Base-by-base conservation (phyloP, 2,329 filamentous ascomycete species). In the Fusarium sp. region DNA sequence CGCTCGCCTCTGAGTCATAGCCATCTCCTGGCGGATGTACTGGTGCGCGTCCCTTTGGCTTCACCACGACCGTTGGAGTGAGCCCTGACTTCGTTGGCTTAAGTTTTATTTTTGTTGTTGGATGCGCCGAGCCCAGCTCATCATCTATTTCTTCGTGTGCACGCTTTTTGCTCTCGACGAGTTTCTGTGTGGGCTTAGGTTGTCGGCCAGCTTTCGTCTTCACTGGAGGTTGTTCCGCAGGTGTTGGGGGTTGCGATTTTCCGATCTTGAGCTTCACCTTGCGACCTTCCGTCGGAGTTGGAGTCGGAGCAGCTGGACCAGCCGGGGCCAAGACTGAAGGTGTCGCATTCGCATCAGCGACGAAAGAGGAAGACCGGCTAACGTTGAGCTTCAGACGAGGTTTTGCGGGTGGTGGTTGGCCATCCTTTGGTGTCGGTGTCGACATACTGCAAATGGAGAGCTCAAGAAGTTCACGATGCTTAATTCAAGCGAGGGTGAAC, bases 1-100 rank as follows among this genome's bases (percentile, higher is more conserved):
- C 96, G 61, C 94, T 96, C 18, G 95, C 94, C 81, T 98, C 96
- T 7, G 95, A 98, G 80, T 99, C 96, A 82, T 98, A 99, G 12
- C 95, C 96, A 62, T 97, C 94, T 57, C 96, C 96, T 3, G 90
- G 88, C 10, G 91, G 90, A 71, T 93, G 89, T 37, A 88, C 85
- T 11, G 93, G 92, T 3, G 89, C 86, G 70, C 90, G 88, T n/a
- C 91, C 92, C 75, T 91, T 90, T 54, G 89, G 85, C 77, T 90
- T 92, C 63, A 93, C 79, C 49, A 84, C 81, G 25, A 84, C 68
- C 54, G 76, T 78, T 5, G 83, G 80, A 46, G 81, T 83, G 60
- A 77, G 79, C 60, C 73, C 79, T 54, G 76, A 72, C 60, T 86
- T 81, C 27, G 82, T 84, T 49, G 79, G 77, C 45, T 82, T 80